phyloP scores from a whole-genome alignment of 768 basidiomycete species.

The Pleurotus cornucopiae region DNA sequence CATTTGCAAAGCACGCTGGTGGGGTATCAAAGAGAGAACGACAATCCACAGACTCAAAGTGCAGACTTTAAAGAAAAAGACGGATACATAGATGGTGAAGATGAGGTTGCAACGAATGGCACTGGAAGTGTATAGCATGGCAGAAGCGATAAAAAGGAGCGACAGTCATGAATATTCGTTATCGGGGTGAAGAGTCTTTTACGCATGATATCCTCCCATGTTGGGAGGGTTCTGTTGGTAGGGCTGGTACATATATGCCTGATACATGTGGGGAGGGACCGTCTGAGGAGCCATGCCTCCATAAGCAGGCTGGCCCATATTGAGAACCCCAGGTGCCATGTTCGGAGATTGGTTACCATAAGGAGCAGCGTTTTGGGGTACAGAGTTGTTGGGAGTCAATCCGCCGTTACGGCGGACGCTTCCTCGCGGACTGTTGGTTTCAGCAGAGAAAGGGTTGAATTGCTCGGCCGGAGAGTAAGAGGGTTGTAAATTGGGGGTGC shows the following conservation, averaged over 20 bases:
- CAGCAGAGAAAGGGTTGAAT: constrained; percentile 48
- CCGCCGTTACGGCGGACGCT: constrained; percentile 41
- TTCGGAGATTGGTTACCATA: constrained; percentile 63
- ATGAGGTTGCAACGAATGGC: constrained; percentile 25
- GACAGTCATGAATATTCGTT: constrained; percentile 43
- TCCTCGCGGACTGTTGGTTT: constrained; percentile 44
- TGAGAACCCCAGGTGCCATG: constrained; percentile 55
- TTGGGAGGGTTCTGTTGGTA: constrained; percentile 76
- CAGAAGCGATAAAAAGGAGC: constrained; percentile 26
- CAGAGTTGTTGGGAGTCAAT: constrained; percentile 43
- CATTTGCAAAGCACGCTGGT: constrained; percentile 19
- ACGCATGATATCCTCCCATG: constrained; percentile 75
- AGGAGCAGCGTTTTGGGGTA: constrained; percentile 26
- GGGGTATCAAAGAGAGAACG: constrained; percentile 30
- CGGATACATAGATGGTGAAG: constrained; percentile 24
- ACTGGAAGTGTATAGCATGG: constrained; percentile 26
- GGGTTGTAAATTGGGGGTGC: constrained; percentile 28
- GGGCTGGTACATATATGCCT: constrained; percentile 81
- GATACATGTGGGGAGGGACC: constrained; percentile 66
- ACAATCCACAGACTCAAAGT: constrained; percentile 30
- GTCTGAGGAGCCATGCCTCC: constrained; percentile 54
- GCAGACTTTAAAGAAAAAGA: constrained; percentile 23
- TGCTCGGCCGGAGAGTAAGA: constrained; percentile 41
- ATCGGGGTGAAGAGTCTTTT: constrained; percentile 23
- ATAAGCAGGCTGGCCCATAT: constrained; percentile 67